These are phyloP conservation scores for Colletotrichum karsti DNA, from an alignment of 2,329 filamentous ascomycete genomes.

Conservation along the genomic window DNA sequence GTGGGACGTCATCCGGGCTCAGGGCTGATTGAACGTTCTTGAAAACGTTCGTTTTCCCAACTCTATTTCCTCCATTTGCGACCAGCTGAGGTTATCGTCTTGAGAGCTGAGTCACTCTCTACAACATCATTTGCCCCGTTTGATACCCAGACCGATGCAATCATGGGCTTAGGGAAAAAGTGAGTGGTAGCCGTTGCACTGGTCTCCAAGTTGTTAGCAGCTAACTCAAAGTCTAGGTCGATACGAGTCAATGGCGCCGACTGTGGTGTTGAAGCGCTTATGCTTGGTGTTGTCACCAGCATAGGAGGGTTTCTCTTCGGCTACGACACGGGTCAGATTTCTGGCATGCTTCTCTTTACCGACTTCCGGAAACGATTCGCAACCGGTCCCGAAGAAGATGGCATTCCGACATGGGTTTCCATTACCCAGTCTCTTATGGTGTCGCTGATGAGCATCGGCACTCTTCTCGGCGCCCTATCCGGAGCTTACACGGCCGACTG, in stretches of 20 bases:
- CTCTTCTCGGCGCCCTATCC: conserved; percentile 60
- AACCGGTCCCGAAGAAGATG: conserved; percentile 43
- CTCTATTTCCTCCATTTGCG: not conserved
- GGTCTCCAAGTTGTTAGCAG: too few species aligned
- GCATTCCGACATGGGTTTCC: conserved; percentile 46
- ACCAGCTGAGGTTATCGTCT: too few species aligned
- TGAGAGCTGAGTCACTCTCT: too few species aligned
- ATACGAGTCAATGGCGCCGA: conserved; percentile 52
- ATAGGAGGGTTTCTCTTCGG: conserved; percentile 71
- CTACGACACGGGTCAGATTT: conserved; percentile 70
- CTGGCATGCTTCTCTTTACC: conserved; percentile 55
- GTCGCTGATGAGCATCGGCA: conserved; percentile 64
- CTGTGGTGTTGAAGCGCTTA: conserved; percentile 48
- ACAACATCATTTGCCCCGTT: too few species aligned
- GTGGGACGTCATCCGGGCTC: not conserved
- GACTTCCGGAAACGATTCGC: conserved; percentile 68
- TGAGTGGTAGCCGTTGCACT: not conserved
- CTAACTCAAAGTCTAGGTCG: conserved; percentile 37
- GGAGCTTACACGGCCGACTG: conserved; percentile 65
- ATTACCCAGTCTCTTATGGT: conserved; percentile 61
- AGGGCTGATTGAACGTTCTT: not conserved
- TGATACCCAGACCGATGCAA: too few species aligned
- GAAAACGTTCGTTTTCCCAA: not conserved
- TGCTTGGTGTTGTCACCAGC: conserved; percentile 60
- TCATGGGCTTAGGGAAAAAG: conserved; percentile 27